Base-by-base conservation (phyloP, 805 yeast species). In the Pichia scutulata region DNA sequence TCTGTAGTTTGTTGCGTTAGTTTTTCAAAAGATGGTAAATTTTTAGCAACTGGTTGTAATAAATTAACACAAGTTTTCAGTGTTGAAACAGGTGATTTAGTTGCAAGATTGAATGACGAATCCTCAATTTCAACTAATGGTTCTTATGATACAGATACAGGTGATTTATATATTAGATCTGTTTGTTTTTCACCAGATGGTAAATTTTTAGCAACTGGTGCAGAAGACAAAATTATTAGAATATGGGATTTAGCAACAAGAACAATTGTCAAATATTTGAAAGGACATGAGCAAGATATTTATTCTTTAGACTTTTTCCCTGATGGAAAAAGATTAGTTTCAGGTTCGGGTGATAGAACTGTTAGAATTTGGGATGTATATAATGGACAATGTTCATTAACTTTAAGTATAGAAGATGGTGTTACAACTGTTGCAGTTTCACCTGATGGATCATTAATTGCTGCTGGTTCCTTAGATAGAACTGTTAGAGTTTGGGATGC, bases 401-500 rank as follows among this genome's bases (percentile, higher is more conserved):
- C 96, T 44, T 75, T 92, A 57, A 80, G 89, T 18, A 90, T 92
- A 60, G 97, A 92, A 70, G 98, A 92, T 67, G 99, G 99, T 59
- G 98, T 92, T 48, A 92, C 99, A 50, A 92, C 99, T 0, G 97
- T 92, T 43, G 96, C 97, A 21, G 92, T 92, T 41, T 87, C 96
- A 9, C 97, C 97, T 46, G 95, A 92, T 68, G 97, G 97, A 39
- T 81, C 84, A 59, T 80, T 82, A 60, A 89, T 93, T 60, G 98
- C 97, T 39, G 98, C 97, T 18, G 99, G 99, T 46, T 86, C 96
- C 36, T 78, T 92, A 57, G 99, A 92, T 72, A 79, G 95, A 70
- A 86, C 96, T 30, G 97, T 93, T 47, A 79, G 98, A 55, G 96
- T 93, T 44, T 92, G 98, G 97, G 97, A 92, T 70, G 85, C 96